phyloP scores from a whole-genome alignment of 2,329 filamentous ascomycete genomes.

The Capronia coronata region DNA sequence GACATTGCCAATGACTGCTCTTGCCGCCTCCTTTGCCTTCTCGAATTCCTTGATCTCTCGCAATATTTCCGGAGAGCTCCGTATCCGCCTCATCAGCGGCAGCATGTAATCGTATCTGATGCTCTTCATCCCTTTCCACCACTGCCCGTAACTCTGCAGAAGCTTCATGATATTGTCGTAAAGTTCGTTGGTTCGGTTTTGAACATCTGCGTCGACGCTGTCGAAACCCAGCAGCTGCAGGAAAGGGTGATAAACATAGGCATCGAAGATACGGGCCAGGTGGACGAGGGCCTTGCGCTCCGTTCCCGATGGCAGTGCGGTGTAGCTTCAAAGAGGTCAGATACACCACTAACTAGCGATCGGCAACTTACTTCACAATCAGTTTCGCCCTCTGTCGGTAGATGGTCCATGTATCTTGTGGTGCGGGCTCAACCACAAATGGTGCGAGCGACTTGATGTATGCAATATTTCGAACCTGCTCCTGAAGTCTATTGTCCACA shows the following conservation, averaged over 20 bases:
- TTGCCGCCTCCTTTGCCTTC: constrained; percentile 6
- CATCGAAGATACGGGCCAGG: constrained; percentile 21
- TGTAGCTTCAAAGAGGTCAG: constrained; percentile 19
- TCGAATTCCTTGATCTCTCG: constrained; percentile 16
- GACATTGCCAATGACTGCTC: constrained; percentile 4
- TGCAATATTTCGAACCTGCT: constrained; percentile 19
- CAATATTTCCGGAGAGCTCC: constrained; percentile 10
- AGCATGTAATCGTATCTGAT: constrained; percentile 17
- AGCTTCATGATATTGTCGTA: constrained; percentile 21
- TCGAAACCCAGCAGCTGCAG: constrained; percentile 7
- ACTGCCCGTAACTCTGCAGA: constrained; percentile 17
- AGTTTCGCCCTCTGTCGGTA: constrained; percentile 24
- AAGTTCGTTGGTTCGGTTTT: constrained; percentile 11
- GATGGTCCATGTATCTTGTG: constrained; percentile 21
- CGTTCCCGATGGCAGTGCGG: constrained; percentile 18
- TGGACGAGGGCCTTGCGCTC: constrained; percentile 16
- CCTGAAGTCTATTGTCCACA: constrained; percentile 5
- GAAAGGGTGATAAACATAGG: constrained; percentile 23
- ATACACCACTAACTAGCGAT: neutral
- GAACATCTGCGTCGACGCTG: constrained; percentile 5
- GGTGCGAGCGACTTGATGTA: constrained; percentile 20
- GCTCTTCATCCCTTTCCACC: constrained; percentile 22
- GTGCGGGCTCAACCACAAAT: constrained; percentile 20
- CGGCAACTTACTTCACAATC: constrained; percentile 15
- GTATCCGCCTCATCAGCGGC: constrained; percentile 17